Evolutionary conservation across 352 stramenopile genomes (phyloP).

Genomic region (Globisporangium takayamanum): DNA sequence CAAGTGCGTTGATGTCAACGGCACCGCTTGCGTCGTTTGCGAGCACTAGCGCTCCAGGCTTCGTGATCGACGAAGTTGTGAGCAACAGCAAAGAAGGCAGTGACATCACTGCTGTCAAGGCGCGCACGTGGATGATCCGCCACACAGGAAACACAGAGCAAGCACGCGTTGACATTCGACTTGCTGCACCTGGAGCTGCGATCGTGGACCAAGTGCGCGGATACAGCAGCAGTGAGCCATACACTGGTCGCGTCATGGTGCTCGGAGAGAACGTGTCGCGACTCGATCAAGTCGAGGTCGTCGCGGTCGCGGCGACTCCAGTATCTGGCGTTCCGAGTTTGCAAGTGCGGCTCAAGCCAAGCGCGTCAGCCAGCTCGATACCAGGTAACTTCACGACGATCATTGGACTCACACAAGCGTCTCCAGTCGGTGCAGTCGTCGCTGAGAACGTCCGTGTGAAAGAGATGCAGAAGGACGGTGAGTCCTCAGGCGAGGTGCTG

Average conservation of each 20-base stretch:
- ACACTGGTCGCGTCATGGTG: neutral
- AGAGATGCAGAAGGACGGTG: slow-evolving; percentile 3
- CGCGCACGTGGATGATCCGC: slow-evolving; percentile 5
- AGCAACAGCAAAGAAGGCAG: neutral
- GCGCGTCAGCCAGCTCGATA: neutral
- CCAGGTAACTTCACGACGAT: neutral
- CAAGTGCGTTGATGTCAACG: neutral
- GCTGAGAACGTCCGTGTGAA: slow-evolving; percentile 3
- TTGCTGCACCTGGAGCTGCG: neutral
- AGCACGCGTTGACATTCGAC: neutral
- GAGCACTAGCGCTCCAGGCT: neutral
- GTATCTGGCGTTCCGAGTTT: neutral
- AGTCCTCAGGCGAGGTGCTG: neutral
- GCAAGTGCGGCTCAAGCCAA: slow-evolving; percentile 1
- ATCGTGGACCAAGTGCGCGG: slow-evolving; percentile 2
- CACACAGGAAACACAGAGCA: neutral
- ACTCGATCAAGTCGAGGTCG: slow-evolving; percentile 3
- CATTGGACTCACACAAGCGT: neutral
- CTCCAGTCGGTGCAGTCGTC: neutral
- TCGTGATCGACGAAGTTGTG: neutral
- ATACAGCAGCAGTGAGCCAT: neutral
- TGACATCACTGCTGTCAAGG: neutral
- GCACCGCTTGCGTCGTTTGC: neutral
- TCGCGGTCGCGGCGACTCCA: neutral
- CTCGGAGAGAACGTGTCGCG: neutral